phyloP scores from a whole-genome alignment of 305 asterid species.

The Fraxinus floribunda region DNA sequence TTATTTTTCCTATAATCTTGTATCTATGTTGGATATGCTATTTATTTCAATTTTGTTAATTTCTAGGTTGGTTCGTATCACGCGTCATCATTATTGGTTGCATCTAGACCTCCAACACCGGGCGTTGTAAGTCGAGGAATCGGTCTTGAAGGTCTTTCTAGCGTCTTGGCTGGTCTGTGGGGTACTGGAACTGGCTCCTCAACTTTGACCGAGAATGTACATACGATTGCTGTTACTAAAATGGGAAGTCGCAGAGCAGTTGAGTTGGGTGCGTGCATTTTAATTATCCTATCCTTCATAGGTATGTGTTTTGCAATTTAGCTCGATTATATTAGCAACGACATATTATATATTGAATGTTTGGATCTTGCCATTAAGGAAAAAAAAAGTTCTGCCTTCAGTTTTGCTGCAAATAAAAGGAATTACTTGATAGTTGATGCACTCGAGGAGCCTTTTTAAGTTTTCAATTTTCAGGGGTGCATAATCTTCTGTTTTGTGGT shows the following conservation, averaged over 20 bases:
- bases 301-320: constrained; percentile 41
- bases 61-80: constrained; percentile 93
- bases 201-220: constrained; percentile 95
- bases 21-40: not conserved
- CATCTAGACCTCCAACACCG: constrained; percentile 94
- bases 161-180: constrained; percentile 95
- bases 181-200: constrained; percentile 96
- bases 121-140: constrained; percentile 96
- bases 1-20: not conserved
- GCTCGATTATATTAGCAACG: not conserved
- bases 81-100: constrained; percentile 89
- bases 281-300: constrained; percentile 74
- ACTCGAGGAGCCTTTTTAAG: not conserved
- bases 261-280: constrained; percentile 77
- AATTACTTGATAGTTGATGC: not conserved
- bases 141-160: constrained; percentile 94
- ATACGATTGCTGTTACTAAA: constrained; percentile 96
- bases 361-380: not conserved
- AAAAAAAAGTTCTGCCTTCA: not conserved
- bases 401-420: not conserved
- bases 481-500: constrained; percentile 15
- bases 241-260: constrained; percentile 98
- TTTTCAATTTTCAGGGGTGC: not conserved
- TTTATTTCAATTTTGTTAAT: not conserved
- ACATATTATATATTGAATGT: not conserved